Evolutionary conservation across 331 rosid species (phyloP), one percentile per base, ranked within the genome.

Genomic region (Quercus tomentella): DNA sequence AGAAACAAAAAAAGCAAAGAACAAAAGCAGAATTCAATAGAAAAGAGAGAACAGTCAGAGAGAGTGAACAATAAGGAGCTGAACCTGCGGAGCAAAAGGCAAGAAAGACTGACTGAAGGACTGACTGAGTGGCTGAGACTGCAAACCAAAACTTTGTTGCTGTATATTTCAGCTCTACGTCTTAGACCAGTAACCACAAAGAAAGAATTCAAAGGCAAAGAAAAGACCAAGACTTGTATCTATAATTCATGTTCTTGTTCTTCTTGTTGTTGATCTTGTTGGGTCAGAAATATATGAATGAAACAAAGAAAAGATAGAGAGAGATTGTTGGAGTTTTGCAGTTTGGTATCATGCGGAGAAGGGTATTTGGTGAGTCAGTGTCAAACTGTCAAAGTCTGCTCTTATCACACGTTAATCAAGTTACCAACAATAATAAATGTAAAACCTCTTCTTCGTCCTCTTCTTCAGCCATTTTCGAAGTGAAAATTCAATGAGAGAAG

Each of bases 351-450:
- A 23, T 61, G 71, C 4, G 67, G 80, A 22, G 81, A 81, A 63
- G 63, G 81, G 82, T 23, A 56, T 22, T 35, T 41, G 58, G 72
- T 52, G 77, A 85, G 93, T 90, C 91, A 52, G 62, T 74, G 67
- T 89, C 89, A 84, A 37, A 37, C 45, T 37, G 45, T 37, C 45
- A 37, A 37, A 49, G 85, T 75, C 84, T 82, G 90, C 82, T 30
- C 37, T 71, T 14, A 14, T 49, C 72, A 31, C 82, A 55, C 6
- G 84, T 73, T 75, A 51, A 77, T 55, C 23, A 66, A 45, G 37
- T 35, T 4, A 31, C 20, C 20, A 73, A 21, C 52, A 23, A 20
- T 14, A 35, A 14, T 52, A 49, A 57, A 76, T 72, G 63, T 57
- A 60, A 10, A 54, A 30, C 25, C 45, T 25, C 83, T 55, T 76